These are phyloP conservation scores for Persicaria maculosa DNA, from an alignment of 148 eudicot genomes.

Conservation along the genomic window DNA sequence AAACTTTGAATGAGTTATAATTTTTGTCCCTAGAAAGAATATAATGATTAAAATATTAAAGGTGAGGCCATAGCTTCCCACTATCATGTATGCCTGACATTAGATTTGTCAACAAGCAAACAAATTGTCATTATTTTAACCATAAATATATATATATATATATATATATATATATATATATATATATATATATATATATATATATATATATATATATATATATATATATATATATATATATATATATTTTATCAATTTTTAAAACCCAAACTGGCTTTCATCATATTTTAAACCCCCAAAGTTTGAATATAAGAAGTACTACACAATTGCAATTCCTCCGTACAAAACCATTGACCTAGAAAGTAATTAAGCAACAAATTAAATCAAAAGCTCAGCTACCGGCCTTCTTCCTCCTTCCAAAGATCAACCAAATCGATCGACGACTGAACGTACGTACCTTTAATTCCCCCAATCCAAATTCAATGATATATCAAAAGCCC, in stretches of 20 bases:
- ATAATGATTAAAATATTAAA: neutral
- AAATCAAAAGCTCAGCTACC: neutral
- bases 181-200: too few relatives aligned
- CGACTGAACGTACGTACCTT: too few relatives aligned
- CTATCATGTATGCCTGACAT: neutral
- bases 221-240: too few relatives aligned
- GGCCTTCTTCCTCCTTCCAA: neutral
- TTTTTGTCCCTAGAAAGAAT: neutral
- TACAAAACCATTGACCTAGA: slow-evolving; percentile 5
- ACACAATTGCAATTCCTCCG: neutral
- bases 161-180: too few relatives aligned
- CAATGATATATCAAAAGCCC: too few relatives aligned
- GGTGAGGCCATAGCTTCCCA: neutral
- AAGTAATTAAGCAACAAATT: neutral
- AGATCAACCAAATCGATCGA: slow-evolving; percentile 5
- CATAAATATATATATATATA: too few relatives aligned
- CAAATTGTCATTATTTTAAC: slow-evolving; percentile 3
- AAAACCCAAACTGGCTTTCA: neutral
- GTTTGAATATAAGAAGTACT: neutral
- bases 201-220: too few relatives aligned
- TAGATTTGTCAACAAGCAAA: slow-evolving; percentile 11
- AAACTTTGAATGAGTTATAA: neutral
- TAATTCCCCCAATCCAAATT: too few relatives aligned
- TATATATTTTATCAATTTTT: too few relatives aligned
- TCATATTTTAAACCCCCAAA: neutral